Evolutionary conservation across 306 rosid genomes (phyloP).

Genomic region (Argentina anserina): DNA sequence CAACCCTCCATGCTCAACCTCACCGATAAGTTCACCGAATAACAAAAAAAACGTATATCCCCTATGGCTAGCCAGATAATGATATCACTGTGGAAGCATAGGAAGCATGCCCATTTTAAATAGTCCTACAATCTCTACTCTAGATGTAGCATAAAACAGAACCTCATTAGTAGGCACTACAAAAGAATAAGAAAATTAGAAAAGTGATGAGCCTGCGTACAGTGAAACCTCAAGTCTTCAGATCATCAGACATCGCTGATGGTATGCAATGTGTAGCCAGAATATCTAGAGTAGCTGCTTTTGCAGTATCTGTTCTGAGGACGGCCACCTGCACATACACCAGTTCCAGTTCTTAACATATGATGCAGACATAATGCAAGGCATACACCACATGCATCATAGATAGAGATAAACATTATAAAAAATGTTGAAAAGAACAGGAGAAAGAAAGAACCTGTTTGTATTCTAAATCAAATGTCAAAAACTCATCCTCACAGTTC

Average conservation of each 20-base stretch:
- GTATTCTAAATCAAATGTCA: slow-evolving; percentile 77
- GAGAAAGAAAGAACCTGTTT: slow-evolving; percentile 58
- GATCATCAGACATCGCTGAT: slow-evolving; percentile 88
- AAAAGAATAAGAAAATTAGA: not conserved
- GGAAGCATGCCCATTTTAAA: slow-evolving; percentile 24
- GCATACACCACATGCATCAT: not conserved
- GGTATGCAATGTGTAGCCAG: slow-evolving; percentile 88
- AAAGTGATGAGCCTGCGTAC: slow-evolving; percentile 5
- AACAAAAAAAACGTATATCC: slow-evolving; percentile 1
- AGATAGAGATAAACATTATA: not conserved
- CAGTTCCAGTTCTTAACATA: not conserved
- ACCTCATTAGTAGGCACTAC: not conserved
- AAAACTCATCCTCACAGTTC: slow-evolving; percentile 66
- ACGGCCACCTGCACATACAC: slow-evolving; percentile 63
- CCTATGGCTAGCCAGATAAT: not conserved
- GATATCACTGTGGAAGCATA: slow-evolving; percentile 24
- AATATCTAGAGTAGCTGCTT: slow-evolving; percentile 77
- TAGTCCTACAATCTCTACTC: slow-evolving; percentile 26
- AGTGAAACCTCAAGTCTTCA: slow-evolving; percentile 48
- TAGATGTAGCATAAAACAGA: not conserved
- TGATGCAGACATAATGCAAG: not conserved
- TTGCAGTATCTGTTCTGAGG: slow-evolving; percentile 67
- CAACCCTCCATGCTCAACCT: slow-evolving; percentile 19
- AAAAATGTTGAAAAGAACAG: not conserved
- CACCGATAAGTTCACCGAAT: slow-evolving; percentile 6